Evolutionary conservation across 31 red algal genomes (phyloP).

Genomic region (Endocladia muricata): DNA sequence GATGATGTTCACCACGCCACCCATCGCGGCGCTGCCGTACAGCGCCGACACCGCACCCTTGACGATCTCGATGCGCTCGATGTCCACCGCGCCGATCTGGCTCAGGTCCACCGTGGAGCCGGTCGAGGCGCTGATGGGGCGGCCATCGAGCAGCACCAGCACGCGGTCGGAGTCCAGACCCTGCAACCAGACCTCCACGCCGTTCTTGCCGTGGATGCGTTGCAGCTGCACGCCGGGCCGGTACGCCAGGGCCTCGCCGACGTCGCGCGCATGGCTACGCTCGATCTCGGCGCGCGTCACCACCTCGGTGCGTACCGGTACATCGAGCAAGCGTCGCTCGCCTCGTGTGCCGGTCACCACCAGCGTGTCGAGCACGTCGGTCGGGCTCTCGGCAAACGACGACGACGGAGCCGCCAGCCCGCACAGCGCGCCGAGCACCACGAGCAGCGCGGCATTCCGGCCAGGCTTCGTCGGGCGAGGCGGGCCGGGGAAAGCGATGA

Average conservation of each 20-base stretch:
- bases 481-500: too few species aligned
- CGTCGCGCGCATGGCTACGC: background rate
- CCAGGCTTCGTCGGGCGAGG: too few species aligned
- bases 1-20: constrained; percentile 5
- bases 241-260: background rate
- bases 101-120: background rate
- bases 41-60: background rate
- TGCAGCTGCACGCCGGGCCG: background rate
- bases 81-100: background rate
- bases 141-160: background rate
- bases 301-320: background rate
- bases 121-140: background rate
- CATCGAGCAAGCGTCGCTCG: background rate
- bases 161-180: background rate
- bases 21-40: background rate
- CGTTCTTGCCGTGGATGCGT: background rate
- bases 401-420: too few species aligned
- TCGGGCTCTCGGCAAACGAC: too few species aligned
- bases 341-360: background rate
- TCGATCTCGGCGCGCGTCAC: background rate
- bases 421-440: too few species aligned
- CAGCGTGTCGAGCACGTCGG: background rate
- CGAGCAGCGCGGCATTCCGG: too few species aligned
- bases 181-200: background rate
- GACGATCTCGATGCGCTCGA: constrained; percentile 7